Percentiles rank a stretch among this genome's conserved stretches.
These are phyloP conservation scores for Geotrichum bryndzae DNA, from an alignment of 1,139 yeast genomes.

Conservation along the genomic window DNA sequence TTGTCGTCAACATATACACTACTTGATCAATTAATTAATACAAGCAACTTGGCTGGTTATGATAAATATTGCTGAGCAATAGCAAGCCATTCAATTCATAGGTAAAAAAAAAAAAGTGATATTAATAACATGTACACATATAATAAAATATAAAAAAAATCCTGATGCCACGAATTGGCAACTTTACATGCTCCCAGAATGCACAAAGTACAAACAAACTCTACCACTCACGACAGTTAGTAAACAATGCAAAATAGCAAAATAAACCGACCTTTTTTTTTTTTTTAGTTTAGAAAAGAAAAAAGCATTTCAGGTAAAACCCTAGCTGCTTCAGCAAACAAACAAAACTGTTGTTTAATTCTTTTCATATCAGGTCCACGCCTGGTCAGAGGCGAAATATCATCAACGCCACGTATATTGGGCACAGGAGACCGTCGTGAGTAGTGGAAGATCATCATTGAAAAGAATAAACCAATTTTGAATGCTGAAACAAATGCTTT, in stretches of 20 bases:
- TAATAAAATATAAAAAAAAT: neutral
- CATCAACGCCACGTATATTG: slow-evolving; percentile 84
- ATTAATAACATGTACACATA: neutral
- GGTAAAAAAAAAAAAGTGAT: too few relatives aligned
- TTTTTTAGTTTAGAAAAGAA: neutral
- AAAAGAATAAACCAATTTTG: slow-evolving; percentile 14
- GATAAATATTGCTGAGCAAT: too few relatives aligned
- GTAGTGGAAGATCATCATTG: slow-evolving; percentile 85
- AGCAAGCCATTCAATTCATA: too few relatives aligned
- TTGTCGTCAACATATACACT: too few relatives aligned
- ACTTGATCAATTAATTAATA: too few relatives aligned
- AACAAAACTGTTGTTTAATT: neutral
- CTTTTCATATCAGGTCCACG: slow-evolving; percentile 65
- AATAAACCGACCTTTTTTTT: neutral
- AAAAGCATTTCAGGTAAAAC: neutral
- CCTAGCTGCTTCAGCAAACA: neutral
- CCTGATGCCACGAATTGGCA: neutral
- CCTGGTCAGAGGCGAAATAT: slow-evolving; percentile 98
- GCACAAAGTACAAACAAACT: neutral
- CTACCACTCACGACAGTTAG: neutral
- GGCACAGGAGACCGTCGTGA: slow-evolving; percentile 99
- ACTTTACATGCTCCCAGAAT: neutral
- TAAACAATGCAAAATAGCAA: neutral
- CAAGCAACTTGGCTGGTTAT: too few relatives aligned
- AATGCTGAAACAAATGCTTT: neutral